Base-by-base conservation (phyloP, 2,329 filamentous ascomycete species). In the Botryotinia convoluta region DNA sequence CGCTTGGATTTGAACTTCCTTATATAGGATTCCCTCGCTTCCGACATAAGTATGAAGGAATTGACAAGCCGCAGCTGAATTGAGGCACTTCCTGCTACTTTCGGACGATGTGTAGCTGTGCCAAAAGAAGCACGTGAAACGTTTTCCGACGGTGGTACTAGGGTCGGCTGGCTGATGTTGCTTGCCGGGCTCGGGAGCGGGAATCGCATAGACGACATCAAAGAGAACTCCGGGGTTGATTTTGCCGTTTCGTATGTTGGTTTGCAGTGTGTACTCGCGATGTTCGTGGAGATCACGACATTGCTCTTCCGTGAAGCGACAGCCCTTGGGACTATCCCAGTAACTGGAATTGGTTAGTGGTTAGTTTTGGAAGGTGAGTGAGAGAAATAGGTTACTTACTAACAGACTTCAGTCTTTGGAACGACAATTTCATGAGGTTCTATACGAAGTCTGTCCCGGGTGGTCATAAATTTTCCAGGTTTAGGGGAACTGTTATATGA, bases 231-330 rank as follows among this genome's bases (percentile, higher is more conserved):
- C 57, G 3, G 51, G 78, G 2, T 77, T 76, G 4, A 77, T 75
- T 65, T 77, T 77, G 22, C 76, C 77, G n/a, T 69, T 73, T 44
- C 74, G 76, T 8, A 77, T 48, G 54, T 79, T 77, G n/a, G 69
- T 60, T 18, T 62, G 57, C 3, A 69, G 22, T 51, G 70, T 69
- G 72, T 54, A 20, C 12, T 69, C 65, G 29, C 64, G 64, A 10
- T 70, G 48, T n/a, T 70, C 74, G 62, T 79, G 78, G 4, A 79
- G 72, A 59, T 79, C 74, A 2, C 77, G 74, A 62, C 79, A 80
- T 74, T 79, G 77, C 67, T 76, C 76, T 29, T 75, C 76, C 0
- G 72, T 76, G 73, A 77, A 80, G n/a, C 77, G 77, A 45, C 79
- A 80, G 4, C 59, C 68, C 60, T 75, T 75, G 39, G 73, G 73